Conservation (phyloP, 75 land plant species). For the Pinus tabuliformis region DNA sequence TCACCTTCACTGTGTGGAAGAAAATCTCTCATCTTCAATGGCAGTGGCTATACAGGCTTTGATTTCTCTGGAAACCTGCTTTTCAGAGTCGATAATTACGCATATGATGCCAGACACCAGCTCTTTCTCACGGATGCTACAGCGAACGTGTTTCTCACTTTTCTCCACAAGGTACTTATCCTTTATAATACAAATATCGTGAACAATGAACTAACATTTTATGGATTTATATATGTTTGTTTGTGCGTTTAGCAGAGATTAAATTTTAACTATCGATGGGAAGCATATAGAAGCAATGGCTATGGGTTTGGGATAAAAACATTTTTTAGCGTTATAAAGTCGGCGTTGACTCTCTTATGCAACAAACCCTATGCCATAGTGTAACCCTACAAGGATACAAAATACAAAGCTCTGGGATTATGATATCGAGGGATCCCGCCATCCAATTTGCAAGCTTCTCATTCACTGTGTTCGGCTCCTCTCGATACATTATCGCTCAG, state of each 20-base stretch:
- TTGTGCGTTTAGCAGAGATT: no score
- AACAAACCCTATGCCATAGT: neutral
- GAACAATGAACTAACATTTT: neutral
- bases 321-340: slow-evolving; percentile 15
- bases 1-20: slow-evolving; percentile 41
- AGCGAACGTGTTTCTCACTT: slow-evolving; percentile 27
- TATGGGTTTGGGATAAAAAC: neutral
- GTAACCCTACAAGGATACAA: neutral
- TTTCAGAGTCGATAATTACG: slow-evolving; percentile 46
- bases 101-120: slow-evolving; percentile 8
- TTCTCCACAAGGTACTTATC: slow-evolving; percentile 27
- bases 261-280: slow-evolving; percentile 14
- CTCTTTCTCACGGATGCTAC: slow-evolving; percentile 35
- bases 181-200: neutral
- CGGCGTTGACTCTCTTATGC: neutral
- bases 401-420: neutral
- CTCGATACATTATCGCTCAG: slow-evolving; percentile 15
- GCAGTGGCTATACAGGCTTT: slow-evolving; percentile 42
- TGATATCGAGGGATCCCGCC: neutral
- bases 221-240: no score
- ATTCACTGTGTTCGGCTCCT: slow-evolving; percentile 13
- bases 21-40: slow-evolving; percentile 32
- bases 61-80: slow-evolving; percentile 26
- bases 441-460: neutral
- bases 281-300: slow-evolving; percentile 12